Conservation (phyloP, 1,284 basidiomycete species). For the Vanrija pseudolonga region DNA sequence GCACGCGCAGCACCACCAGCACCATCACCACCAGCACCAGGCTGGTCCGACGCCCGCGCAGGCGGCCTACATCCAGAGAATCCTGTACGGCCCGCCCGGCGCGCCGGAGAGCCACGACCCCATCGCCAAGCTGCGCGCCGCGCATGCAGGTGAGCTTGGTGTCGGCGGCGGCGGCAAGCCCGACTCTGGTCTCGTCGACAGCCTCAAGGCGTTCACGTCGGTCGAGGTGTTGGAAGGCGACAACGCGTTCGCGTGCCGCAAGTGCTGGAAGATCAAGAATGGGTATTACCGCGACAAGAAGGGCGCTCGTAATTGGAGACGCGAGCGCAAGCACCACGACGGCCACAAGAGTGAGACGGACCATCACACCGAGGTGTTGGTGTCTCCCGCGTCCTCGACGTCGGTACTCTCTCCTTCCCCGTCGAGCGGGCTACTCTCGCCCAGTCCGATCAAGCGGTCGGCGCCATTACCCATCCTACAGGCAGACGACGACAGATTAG, state of each 20-base stretch:
- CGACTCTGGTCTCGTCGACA: conserved; percentile 53
- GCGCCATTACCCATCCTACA: no score
- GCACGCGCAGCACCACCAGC: neutral
- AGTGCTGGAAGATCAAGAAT: conserved; percentile 73
- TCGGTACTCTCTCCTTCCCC: conserved; percentile 5
- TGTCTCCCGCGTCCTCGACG: no score
- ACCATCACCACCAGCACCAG: conserved; percentile 16
- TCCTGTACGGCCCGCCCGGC: conserved; percentile 38
- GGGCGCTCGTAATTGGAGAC: neutral
- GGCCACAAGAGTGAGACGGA: no score
- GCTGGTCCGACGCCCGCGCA: conserved; percentile 45
- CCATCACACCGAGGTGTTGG: no score
- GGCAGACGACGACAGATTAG: neutral
- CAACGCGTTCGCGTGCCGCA: conserved; percentile 86
- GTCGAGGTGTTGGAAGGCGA: conserved; percentile 89
- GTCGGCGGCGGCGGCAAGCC: conserved; percentile 2
- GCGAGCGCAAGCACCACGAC: no score
- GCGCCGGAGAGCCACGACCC: conserved; percentile 27
- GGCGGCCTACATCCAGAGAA: conserved; percentile 48
- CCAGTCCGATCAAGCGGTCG: no score
- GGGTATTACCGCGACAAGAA: conserved; percentile 29
- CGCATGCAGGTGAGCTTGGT: conserved; percentile 26
- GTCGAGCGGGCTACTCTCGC: neutral
- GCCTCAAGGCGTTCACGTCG: conserved; percentile 76
- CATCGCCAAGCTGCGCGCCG: conserved; percentile 36